phyloP scores from a whole-genome alignment of 208 protist species.

The Trypanosoma melophagium region DNA sequence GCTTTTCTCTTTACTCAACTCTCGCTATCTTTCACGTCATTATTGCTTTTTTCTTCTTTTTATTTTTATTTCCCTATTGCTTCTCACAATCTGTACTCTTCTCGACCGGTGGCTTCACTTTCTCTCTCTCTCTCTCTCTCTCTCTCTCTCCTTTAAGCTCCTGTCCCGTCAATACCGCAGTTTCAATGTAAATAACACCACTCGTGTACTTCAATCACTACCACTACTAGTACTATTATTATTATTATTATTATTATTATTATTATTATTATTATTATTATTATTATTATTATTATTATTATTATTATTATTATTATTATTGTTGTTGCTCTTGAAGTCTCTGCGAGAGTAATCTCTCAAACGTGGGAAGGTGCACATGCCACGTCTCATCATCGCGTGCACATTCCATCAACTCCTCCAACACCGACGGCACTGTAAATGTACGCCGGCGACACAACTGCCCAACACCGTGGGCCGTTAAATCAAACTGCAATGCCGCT shows the following conservation, averaged over 20 bases:
- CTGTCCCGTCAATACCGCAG: too few species aligned
- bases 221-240: too few species aligned
- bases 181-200: conserved; percentile 8
- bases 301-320: too few species aligned
- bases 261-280: too few species aligned
- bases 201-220: too few species aligned
- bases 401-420: conserved; percentile 56
- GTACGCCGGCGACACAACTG: conserved; percentile 45
- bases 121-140: background rate
- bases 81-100: too few species aligned
- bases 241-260: too few species aligned
- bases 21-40: background rate
- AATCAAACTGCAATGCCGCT: conserved; percentile 46
- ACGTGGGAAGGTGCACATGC: conserved; percentile 25
- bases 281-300: too few species aligned
- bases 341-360: conserved; percentile 22
- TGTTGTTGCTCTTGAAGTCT: background rate
- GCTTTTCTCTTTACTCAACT: background rate
- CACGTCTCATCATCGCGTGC: conserved; percentile 43
- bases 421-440: conserved; percentile 36
- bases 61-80: too few species aligned
- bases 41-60: background rate
- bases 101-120: background rate
- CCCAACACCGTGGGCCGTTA: conserved; percentile 48
- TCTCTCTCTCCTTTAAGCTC: too few species aligned